phyloP scores from a whole-genome alignment of 208 protist species.

The Leishmania tropica region DNA sequence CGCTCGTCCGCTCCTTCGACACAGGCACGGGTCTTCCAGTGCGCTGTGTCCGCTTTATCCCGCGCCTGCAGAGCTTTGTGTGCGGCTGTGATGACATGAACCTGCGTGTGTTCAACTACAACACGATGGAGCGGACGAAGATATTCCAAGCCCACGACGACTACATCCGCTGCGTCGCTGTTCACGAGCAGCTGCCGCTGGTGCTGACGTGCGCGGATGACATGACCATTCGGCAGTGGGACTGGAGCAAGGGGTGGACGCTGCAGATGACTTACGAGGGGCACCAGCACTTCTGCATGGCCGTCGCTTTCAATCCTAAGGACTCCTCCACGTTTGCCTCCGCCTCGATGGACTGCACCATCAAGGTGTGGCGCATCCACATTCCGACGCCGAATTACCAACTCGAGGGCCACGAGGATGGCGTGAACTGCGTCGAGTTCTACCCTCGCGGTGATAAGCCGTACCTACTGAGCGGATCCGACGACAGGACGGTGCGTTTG shows the following conservation, averaged over 20 bases:
- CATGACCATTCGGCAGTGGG: constrained; percentile 98
- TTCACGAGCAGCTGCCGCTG: constrained; percentile 97
- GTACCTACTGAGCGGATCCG: constrained; percentile 97
- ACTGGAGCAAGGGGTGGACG: constrained; percentile 97
- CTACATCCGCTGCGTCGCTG: constrained; percentile 96
- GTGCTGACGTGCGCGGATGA: constrained; percentile 98
- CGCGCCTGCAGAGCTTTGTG: constrained; percentile 96
- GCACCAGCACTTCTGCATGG: constrained; percentile 99
- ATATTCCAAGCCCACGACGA: constrained; percentile 97
- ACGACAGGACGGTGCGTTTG: constrained; percentile 96
- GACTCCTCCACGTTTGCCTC: constrained; percentile 98
- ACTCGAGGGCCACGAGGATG: constrained; percentile 98
- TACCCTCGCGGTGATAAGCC: constrained; percentile 98
- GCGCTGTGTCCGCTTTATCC: constrained; percentile 96
- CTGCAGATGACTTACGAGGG: constrained; percentile 95
- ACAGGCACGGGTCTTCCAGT: constrained; percentile 93
- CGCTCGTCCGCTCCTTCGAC: constrained; percentile 97
- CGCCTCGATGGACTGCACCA: constrained; percentile 96
- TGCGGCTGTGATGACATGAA: constrained; percentile 96
- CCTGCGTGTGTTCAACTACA: constrained; percentile 98
- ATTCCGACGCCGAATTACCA: constrained; percentile 95
- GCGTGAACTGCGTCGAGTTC: constrained; percentile 99
- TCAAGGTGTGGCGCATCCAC: constrained; percentile 97
- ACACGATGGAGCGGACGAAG: constrained; percentile 98
- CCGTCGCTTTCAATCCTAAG: constrained; percentile 97